phyloP scores from a whole-genome alignment of 2,329 filamentous ascomycete genomes.

The Beauveria medogensis region DNA sequence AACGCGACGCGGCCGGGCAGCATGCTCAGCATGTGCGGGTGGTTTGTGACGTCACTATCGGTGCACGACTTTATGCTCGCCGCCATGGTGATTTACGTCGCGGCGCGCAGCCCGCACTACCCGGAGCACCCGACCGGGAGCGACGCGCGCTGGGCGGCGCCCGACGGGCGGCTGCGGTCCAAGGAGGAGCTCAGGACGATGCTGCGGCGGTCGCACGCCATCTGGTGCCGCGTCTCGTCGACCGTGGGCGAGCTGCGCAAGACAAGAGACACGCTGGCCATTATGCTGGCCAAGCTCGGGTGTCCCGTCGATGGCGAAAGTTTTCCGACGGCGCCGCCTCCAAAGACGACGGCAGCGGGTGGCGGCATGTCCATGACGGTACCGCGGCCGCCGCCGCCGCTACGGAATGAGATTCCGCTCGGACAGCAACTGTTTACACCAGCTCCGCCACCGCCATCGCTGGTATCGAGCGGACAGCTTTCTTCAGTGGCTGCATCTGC shows the following conservation, averaged over 20 bases:
- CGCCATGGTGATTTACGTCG: slow-evolving; percentile 51
- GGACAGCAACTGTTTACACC: background rate
- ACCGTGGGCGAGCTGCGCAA: slow-evolving; percentile 34
- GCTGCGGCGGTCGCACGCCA: slow-evolving; percentile 33
- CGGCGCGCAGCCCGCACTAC: slow-evolving; percentile 36
- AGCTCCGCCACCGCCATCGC: background rate
- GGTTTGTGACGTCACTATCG: slow-evolving; percentile 50
- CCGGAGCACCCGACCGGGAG: slow-evolving; percentile 23
- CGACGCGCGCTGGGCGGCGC: slow-evolving; percentile 26
- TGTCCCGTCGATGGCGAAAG: slow-evolving; percentile 18
- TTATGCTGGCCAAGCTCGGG: slow-evolving; percentile 37
- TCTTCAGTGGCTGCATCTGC: background rate
- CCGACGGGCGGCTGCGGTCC: slow-evolving; percentile 22
- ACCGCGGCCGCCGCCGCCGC: background rate
- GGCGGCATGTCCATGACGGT: background rate
- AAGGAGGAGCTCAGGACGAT: slow-evolving; percentile 32
- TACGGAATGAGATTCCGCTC: background rate
- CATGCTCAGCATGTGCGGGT: slow-evolving; percentile 41
- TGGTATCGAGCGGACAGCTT: background rate
- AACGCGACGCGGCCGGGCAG: slow-evolving; percentile 45
- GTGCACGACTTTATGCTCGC: slow-evolving; percentile 56
- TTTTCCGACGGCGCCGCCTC: background rate
- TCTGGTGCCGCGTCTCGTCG: slow-evolving; percentile 35
- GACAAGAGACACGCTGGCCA: slow-evolving; percentile 36
- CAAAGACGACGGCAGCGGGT: background rate